Evolutionary conservation across 208 protist genomes (phyloP), one percentile per base, ranked within the genome.

Genomic region (Wallacemonas sp.): DNA sequence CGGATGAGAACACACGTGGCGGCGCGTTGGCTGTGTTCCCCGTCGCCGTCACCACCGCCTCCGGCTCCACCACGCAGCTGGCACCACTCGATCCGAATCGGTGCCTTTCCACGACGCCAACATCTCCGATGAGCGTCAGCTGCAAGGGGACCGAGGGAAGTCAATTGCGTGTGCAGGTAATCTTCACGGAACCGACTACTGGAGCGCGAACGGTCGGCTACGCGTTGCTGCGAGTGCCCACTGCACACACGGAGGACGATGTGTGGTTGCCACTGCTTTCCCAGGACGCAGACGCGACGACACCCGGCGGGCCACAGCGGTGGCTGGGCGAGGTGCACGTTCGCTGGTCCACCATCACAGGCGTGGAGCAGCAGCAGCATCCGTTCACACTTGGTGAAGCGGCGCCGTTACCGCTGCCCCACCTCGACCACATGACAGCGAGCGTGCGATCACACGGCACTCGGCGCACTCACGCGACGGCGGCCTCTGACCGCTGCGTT

Each of bases 121-220:
- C n/a, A n/a, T n/a, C n/a, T n/a, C n/a, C n/a, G n/a, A n/a, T n/a
- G n/a, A n/a, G n/a, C n/a, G n/a, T n/a, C n/a, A n/a, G n/a, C n/a
- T n/a, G n/a, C n/a, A n/a, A n/a, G n/a, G n/a, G n/a, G n/a, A n/a
- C n/a, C n/a, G n/a, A 45, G 13, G 0, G 6, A 5, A 8, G 24
- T 19, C 45, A 53, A 26, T 5, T 57, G 29, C 50, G 50, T 37
- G 50, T 57, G n/a, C 50, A 57, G 50, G 50, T 57, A 12, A 39
- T 57, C 9, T 57, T 57, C 13, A 37, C 50, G 2, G 50, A 57
- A 3, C 3, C 50, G 3, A 34, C 4, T 19, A 26, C 29, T 4
- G n/a, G 32, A 5, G 21, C 30, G 17, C 26, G 50, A 4, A 39
- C 29, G 3, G 50, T 57, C 3, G 50, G 50, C 29, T 57, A 41